A percentile compares a stretch with the other conserved stretches of the same genome.
phyloP scores from a whole-genome alignment of 805 yeast genomes.

The Yarrowia bubula region DNA sequence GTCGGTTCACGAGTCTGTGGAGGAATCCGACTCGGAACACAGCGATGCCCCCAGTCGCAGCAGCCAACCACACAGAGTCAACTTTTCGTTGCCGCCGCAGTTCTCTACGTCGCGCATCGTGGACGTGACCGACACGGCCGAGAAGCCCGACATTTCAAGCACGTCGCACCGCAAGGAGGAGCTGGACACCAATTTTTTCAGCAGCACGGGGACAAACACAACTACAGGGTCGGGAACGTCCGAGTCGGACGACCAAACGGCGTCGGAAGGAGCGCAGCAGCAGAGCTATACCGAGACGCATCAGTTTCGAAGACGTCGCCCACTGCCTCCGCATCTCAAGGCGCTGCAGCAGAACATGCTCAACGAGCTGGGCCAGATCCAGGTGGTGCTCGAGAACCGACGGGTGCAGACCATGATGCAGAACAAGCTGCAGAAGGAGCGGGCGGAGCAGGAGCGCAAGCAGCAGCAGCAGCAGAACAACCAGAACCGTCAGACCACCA shows the following conservation, averaged over 20 bases:
- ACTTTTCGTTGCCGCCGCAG: not conserved
- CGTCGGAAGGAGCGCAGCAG: not conserved
- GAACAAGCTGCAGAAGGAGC: conserved; percentile 3
- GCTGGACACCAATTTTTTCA: not conserved
- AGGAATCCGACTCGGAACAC: not conserved
- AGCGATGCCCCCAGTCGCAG: not conserved
- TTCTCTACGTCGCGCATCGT: not conserved
- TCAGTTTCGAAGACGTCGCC: not conserved
- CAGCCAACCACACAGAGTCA: not conserved
- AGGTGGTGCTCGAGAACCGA: not conserved
- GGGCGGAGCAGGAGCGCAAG: not conserved
- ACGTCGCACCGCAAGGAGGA: not conserved
- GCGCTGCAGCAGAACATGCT: conserved; percentile 17
- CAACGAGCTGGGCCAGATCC: conserved; percentile 18
- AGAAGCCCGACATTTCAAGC: conserved; percentile 5
- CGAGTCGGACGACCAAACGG: not conserved
- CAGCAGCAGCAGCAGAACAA: not conserved
- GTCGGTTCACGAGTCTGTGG: not conserved
- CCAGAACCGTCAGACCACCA: not conserved
- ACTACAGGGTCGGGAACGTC: not conserved
- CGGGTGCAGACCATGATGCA: not conserved
- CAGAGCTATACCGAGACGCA: not conserved
- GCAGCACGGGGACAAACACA: not conserved
- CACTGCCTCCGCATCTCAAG: conserved; percentile 10
- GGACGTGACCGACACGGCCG: conserved; percentile 9